A percentile compares a stretch with the other conserved stretches of the same genome.
phyloP scores from a whole-genome alignment of 129 eudicot genomes.

The Sambucus nigra region DNA sequence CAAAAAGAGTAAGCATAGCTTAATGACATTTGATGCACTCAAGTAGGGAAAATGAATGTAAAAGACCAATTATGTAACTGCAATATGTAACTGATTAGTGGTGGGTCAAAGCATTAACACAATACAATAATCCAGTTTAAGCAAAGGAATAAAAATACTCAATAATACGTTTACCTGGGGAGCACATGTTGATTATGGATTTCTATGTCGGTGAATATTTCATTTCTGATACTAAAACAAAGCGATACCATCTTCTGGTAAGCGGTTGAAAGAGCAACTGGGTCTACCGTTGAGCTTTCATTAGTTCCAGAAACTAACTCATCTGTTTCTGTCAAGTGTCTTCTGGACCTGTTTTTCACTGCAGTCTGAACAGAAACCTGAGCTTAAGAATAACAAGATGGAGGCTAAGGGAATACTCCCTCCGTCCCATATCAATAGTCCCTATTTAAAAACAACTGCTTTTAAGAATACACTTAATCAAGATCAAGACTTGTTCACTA shows the following conservation, averaged over 20 bases:
- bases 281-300: slow-evolving; percentile 34
- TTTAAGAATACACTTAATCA: too few relatives aligned
- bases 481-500: too few relatives aligned
- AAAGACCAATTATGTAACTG: not conserved
- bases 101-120: not conserved
- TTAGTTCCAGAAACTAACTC: slow-evolving; percentile 36
- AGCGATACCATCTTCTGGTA: slow-evolving; percentile 69
- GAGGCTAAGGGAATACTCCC: not conserved
- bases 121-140: not conserved
- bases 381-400: slow-evolving; percentile 8
- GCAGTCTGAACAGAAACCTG: slow-evolving; percentile 40
- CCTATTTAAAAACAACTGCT: too few relatives aligned
- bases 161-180: slow-evolving; percentile 43
- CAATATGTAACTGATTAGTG: too few relatives aligned
- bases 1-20: not conserved
- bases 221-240: slow-evolving; percentile 44
- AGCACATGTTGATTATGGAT: slow-evolving; percentile 51
- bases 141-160: not conserved
- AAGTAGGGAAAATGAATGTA: not conserved
- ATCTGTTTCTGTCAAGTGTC: slow-evolving; percentile 57
- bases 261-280: slow-evolving; percentile 32
- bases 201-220: slow-evolving; percentile 58
- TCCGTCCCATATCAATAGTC: too few relatives aligned
- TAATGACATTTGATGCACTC: not conserved
- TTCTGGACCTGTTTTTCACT: slow-evolving; percentile 60